Conservation (phyloP, 129 eudicot species). For the Heracleum sosnowskyi region DNA sequence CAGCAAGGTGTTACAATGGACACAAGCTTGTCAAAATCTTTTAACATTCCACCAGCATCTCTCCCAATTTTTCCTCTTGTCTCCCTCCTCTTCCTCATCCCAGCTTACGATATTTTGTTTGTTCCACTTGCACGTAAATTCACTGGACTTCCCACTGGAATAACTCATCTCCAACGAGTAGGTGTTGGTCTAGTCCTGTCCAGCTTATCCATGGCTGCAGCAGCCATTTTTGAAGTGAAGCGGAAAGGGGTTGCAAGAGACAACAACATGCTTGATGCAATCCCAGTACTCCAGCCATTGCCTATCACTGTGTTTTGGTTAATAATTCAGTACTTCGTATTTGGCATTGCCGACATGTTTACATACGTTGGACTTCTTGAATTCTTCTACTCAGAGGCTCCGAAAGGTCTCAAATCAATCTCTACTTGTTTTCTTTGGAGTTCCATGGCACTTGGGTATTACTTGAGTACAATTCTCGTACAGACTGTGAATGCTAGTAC, state of each 20-base stretch:
- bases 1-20: conserved; percentile 73
- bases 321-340: conserved; percentile 43
- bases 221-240: conserved; percentile 59
- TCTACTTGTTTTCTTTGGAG: conserved; percentile 67
- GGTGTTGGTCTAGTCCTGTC: conserved; percentile 66
- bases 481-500: conserved; percentile 52
- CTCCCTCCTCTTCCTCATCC: conserved; percentile 37
- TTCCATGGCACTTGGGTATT: conserved; percentile 73
- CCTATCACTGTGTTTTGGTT: conserved; percentile 75
- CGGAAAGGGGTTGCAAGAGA: conserved; percentile 46
- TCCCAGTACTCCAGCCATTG: conserved; percentile 39
- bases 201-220: conserved; percentile 47
- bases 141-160: not conserved
- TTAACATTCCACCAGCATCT: conserved; percentile 63
- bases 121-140: conserved; percentile 44
- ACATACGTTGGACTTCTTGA: conserved; percentile 60
- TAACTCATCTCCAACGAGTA: conserved; percentile 55
- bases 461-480: conserved; percentile 48
- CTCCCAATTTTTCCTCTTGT: conserved; percentile 48
- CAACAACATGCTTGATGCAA: conserved; percentile 52
- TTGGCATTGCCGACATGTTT: conserved; percentile 67
- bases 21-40: conserved; percentile 37
- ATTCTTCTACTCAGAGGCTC: conserved; percentile 66
- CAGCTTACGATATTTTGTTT: conserved; percentile 42
- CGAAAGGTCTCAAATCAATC: conserved; percentile 49